phyloP scores from a whole-genome alignment of 163 green algal species.

The Prototheca cutis region DNA sequence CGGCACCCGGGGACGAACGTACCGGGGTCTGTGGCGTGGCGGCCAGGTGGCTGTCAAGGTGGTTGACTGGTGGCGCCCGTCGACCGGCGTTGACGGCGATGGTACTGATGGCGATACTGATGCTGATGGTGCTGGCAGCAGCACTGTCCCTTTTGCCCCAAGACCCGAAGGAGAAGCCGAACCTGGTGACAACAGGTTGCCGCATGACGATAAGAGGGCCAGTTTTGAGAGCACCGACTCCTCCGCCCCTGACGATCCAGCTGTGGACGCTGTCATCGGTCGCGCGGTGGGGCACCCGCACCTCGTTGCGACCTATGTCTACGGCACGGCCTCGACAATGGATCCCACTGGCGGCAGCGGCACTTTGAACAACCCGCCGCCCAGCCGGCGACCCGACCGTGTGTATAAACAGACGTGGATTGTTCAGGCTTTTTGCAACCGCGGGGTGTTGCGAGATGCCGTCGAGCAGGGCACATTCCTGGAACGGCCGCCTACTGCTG shows the following conservation, averaged over 20 bases:
- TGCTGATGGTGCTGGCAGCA: too few relatives aligned
- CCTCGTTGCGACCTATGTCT: slow-evolving; percentile 7
- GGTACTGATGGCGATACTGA: too few relatives aligned
- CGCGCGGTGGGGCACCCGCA: slow-evolving; percentile 13
- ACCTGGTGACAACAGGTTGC: too few relatives aligned
- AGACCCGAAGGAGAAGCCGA: too few relatives aligned
- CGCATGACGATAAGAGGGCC: too few relatives aligned
- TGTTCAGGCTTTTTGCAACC: slow-evolving; percentile 18
- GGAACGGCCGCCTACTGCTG: too few relatives aligned
- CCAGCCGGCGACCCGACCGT: not conserved
- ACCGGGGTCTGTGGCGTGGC: slow-evolving; percentile 17
- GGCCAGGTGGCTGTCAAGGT: slow-evolving; percentile 21
- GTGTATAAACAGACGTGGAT: slow-evolving; percentile 20
- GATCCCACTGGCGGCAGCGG: too few relatives aligned
- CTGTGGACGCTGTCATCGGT: slow-evolving; percentile 6
- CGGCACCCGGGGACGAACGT: slow-evolving; percentile 3
- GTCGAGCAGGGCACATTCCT: slow-evolving; percentile 7
- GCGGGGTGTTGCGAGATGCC: slow-evolving; percentile 13
- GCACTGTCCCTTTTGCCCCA: too few relatives aligned
- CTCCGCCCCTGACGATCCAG: slow-evolving; percentile 1
- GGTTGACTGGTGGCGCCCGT: slow-evolving; percentile 4
- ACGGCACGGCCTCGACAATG: not conserved
- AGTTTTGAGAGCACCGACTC: too few relatives aligned
- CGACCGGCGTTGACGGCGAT: not conserved
- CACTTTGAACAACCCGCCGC: too few relatives aligned